Conservation (phyloP, 176 grass and related monocot species). For the Pharus latifolius region DNA sequence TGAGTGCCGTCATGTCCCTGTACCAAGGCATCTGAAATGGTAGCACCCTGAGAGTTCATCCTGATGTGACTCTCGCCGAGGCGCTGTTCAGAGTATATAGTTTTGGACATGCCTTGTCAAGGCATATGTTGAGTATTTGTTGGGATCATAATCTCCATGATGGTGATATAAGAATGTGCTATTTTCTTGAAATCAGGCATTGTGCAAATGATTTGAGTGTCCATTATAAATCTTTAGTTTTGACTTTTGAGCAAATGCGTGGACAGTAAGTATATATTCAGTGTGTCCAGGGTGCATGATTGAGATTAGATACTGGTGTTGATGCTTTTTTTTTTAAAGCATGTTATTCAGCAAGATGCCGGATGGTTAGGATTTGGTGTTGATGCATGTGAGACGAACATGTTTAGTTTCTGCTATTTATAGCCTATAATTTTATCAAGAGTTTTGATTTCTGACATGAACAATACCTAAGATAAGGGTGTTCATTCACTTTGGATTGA, state of each 20-base stretch:
- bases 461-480: too few species aligned
- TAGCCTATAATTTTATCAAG: too few species aligned
- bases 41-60: conserved; percentile 28
- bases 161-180: conserved; percentile 28
- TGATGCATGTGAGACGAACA: too few species aligned
- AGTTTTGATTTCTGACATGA: too few species aligned
- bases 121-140: conserved; percentile 25
- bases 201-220: conserved; percentile 13
- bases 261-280: neutral
- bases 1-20: conserved; percentile 7
- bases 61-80: conserved; percentile 27
- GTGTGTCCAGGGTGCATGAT: neutral
- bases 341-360: too few species aligned
- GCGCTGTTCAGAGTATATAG: conserved; percentile 47
- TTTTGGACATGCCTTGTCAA: conserved; percentile 33
- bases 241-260: conserved; percentile 11
- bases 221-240: conserved; percentile 8
- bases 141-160: conserved; percentile 24
- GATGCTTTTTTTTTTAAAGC: too few species aligned
- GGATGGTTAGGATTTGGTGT: too few species aligned
- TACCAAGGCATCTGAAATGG: conserved; percentile 3
- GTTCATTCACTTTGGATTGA: too few species aligned
- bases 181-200: neutral
- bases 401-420: too few species aligned
- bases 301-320: neutral